These are phyloP conservation scores for Thraustotheca clavata DNA, from an alignment of 352 stramenopile species.

Conservation along the genomic window DNA sequence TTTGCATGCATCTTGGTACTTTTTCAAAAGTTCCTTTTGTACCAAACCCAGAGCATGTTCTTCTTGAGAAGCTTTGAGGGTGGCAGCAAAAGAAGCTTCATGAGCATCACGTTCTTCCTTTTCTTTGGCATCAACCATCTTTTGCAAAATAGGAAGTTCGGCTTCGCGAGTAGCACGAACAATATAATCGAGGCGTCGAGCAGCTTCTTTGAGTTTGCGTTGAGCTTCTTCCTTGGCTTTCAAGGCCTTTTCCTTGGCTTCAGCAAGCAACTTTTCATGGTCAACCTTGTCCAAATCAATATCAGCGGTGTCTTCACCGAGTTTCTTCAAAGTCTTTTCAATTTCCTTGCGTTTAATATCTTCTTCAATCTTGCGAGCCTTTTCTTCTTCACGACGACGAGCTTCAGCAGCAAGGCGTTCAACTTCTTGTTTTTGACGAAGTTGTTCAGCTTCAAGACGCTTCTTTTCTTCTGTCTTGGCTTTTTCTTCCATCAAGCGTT, in stretches of 20 bases:
- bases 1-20: conserved; percentile 61
- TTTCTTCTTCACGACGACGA: conserved; percentile 86
- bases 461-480: conserved; percentile 79
- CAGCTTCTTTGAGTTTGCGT: conserved; percentile 87
- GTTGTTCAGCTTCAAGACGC: conserved; percentile 59
- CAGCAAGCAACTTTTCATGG: conserved; percentile 77
- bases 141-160: conserved; percentile 88
- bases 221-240: conserved; percentile 94
- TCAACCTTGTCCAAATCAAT: conserved; percentile 68
- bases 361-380: conserved; percentile 93
- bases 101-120: conserved; percentile 57
- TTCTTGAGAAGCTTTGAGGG: conserved; percentile 69
- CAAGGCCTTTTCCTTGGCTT: conserved; percentile 91
- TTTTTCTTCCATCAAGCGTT: conserved; percentile 91
- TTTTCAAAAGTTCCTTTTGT: conserved; percentile 72
- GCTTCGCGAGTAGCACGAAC: conserved; percentile 94
- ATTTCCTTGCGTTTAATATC: conserved; percentile 92
- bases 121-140: conserved; percentile 72
- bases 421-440: conserved; percentile 62
- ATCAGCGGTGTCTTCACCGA: conserved; percentile 58
- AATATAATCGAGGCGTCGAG: conserved; percentile 93
- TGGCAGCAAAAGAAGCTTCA: conserved; percentile 66
- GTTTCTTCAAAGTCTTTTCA: conserved; percentile 66
- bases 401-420: conserved; percentile 72
- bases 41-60: conserved; percentile 86